Evolutionary conservation across 2,329 filamentous ascomycete species (phyloP).

Genomic region (Sporothrix inflata): DNA sequence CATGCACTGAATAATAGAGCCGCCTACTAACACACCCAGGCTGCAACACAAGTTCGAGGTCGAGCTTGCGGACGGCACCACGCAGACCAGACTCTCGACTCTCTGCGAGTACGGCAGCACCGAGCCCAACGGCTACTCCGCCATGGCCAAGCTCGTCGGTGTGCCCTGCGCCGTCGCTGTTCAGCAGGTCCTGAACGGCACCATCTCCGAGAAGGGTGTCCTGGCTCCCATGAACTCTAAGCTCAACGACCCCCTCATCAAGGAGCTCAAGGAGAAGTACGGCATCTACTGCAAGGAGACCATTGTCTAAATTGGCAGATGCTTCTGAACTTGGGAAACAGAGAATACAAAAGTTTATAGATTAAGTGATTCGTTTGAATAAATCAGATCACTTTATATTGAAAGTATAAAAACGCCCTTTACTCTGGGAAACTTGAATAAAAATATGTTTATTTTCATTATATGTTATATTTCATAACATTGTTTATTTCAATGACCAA

Average conservation of each 20-base stretch:
- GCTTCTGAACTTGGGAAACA: background rate
- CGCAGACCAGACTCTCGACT: slow-evolving; percentile 78
- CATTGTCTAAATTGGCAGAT: slow-evolving; percentile 23
- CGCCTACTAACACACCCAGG: slow-evolving; percentile 41
- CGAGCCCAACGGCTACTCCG: slow-evolving; percentile 67
- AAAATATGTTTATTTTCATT: too few species aligned
- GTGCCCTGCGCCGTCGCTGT: slow-evolving; percentile 66
- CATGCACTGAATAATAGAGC: background rate
- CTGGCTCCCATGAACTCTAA: slow-evolving; percentile 69
- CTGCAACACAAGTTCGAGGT: slow-evolving; percentile 84
- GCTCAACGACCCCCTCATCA: slow-evolving; percentile 70
- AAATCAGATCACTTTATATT: background rate
- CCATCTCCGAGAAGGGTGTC: slow-evolving; percentile 64
- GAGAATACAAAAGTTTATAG: slow-evolving; percentile 7
- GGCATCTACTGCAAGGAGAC: slow-evolving; percentile 36
- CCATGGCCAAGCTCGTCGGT: slow-evolving; percentile 81
- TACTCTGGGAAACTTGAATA: too few species aligned
- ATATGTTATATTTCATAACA: too few species aligned
- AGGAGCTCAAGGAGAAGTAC: slow-evolving; percentile 67
- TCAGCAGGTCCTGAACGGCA: slow-evolving; percentile 67
- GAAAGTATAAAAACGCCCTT: too few species aligned
- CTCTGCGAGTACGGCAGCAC: slow-evolving; percentile 73
- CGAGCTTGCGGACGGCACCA: slow-evolving; percentile 76
- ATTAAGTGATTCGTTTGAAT: slow-evolving; percentile 2
- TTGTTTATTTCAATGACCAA: too few species aligned